These are phyloP conservation scores for Sordariomycetes sp. DNA, from an alignment of 2,329 filamentous ascomycete species.

Conservation along the genomic window DNA sequence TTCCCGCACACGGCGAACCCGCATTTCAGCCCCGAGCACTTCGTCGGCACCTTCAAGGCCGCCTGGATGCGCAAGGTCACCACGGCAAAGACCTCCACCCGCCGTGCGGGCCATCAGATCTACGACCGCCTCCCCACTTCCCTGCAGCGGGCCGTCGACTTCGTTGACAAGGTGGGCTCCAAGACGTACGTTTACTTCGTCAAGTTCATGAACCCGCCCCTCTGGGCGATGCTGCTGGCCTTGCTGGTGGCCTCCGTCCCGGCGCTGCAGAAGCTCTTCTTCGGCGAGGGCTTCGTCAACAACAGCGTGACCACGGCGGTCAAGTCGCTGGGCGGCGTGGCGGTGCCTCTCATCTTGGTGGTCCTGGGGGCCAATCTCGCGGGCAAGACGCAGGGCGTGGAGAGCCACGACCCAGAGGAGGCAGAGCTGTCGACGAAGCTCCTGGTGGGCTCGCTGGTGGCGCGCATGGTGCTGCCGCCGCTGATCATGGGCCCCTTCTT, in stretches of 20 bases:
- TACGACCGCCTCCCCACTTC: constrained; percentile 29
- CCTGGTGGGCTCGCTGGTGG: constrained; percentile 73
- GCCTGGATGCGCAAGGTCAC: constrained; percentile 13
- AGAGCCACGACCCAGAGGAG: constrained; percentile 60
- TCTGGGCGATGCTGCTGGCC: constrained; percentile 94
- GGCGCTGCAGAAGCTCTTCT: constrained; percentile 72
- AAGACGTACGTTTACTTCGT: constrained; percentile 57
- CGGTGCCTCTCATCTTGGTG: constrained; percentile 89
- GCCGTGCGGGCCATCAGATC: constrained; percentile 13
- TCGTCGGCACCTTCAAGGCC: neutral
- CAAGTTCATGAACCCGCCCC: constrained; percentile 96
- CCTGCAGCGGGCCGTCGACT: constrained; percentile 22
- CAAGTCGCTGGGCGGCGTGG: constrained; percentile 75
- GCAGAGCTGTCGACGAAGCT: constrained; percentile 59
- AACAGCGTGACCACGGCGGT: constrained; percentile 90
- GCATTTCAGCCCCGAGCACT: neutral
- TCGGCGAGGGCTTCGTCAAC: constrained; percentile 73
- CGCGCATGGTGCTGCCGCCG: constrained; percentile 87
- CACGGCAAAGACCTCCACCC: constrained; percentile 12
- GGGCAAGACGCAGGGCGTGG: constrained; percentile 71
- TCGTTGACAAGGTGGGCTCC: constrained; percentile 17
- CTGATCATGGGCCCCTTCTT: constrained; percentile 86
- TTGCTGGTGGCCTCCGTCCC: constrained; percentile 86
- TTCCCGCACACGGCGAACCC: constrained; percentile 33
- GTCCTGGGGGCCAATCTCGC: constrained; percentile 92